These are phyloP conservation scores for Fraxinus sp. DNA, from an alignment of 305 asterid species.

Conservation along the genomic window DNA sequence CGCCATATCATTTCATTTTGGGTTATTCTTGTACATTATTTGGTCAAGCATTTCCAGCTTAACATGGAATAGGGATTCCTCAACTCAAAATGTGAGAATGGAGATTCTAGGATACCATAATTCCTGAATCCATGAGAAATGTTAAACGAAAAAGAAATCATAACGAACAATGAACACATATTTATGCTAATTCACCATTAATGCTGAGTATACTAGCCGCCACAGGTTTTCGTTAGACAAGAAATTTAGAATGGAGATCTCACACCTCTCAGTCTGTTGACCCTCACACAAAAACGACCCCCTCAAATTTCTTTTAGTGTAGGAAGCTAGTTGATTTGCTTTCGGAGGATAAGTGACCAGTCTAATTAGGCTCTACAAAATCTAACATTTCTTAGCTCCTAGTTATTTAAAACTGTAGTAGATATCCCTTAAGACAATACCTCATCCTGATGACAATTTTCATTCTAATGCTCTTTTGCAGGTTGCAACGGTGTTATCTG, in stretches of 20 bases:
- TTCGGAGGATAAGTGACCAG: neutral
- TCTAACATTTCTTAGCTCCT: neutral
- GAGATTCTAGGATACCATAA: neutral
- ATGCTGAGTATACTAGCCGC: too few species aligned
- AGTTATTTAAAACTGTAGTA: neutral
- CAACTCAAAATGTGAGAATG: neutral
- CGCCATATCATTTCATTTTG: neutral
- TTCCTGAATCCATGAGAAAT: neutral
- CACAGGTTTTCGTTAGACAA: neutral
- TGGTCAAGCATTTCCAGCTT: neutral
- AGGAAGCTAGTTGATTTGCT: neutral
- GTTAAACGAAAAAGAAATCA: neutral
- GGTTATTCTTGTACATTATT: neutral
- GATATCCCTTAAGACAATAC: neutral
- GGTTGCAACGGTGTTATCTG: slow-evolving; percentile 55
- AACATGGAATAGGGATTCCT: neutral
- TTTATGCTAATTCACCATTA: neutral
- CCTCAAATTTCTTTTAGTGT: neutral
- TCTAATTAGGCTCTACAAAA: neutral
- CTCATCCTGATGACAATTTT: neutral
- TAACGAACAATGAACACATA: neutral
- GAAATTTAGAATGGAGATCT: neutral
- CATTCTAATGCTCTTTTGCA: slow-evolving; percentile 14
- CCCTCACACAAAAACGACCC: neutral
- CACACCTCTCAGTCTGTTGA: neutral